Evolutionary conservation across 306 rosid species (phyloP).

Genomic region (Castanea sativa): DNA sequence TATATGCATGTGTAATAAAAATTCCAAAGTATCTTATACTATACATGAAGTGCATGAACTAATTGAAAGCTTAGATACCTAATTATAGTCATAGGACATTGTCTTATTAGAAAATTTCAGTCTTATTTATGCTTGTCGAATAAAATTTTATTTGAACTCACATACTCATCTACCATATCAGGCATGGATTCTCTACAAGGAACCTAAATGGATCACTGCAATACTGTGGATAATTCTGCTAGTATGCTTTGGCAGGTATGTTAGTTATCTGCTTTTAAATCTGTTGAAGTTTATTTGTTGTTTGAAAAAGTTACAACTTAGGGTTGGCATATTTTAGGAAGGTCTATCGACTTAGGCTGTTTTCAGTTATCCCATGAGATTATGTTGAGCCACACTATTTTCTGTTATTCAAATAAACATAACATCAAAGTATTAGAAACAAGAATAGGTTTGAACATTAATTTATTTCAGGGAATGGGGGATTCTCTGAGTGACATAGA

Average conservation of each 20-base stretch:
- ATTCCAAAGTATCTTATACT: too few species aligned
- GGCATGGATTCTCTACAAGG: slow-evolving; percentile 82
- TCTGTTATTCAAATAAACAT: neutral
- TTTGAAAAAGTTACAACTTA: neutral
- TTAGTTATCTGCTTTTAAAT: neutral
- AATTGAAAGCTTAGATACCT: neutral
- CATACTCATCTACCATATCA: slow-evolving; percentile 27
- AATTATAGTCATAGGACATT: neutral
- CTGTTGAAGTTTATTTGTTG: neutral
- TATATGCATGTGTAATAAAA: too few species aligned
- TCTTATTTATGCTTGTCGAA: slow-evolving; percentile 6
- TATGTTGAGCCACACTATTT: neutral
- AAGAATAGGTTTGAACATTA: too few species aligned
- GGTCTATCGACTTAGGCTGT: neutral
- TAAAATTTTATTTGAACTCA: slow-evolving; percentile 21
- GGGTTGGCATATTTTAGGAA: neutral
- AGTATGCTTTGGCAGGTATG: slow-evolving; percentile 69
- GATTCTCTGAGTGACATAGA: too few species aligned
- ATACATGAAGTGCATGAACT: neutral
- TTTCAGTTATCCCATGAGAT: neutral
- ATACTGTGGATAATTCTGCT: slow-evolving; percentile 62
- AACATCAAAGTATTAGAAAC: neutral
- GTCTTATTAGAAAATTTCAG: neutral
- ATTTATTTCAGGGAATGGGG: too few species aligned
- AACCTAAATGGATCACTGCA: slow-evolving; percentile 61